phyloP scores from a whole-genome alignment of 129 eudicot genomes.

The Lactuca saligna region DNA sequence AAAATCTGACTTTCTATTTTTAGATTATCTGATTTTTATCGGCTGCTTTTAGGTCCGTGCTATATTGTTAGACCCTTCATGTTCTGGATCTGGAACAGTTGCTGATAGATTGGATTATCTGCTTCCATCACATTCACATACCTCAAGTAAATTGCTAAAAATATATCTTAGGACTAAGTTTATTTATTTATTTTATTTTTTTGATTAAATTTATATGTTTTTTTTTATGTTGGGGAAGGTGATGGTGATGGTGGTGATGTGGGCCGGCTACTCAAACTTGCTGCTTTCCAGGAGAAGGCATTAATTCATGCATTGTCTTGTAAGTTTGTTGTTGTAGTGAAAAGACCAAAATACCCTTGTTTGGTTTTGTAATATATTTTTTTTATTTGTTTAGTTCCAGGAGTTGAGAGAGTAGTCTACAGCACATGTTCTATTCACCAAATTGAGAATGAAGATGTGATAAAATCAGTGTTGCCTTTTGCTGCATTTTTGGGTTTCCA shows the following conservation, averaged over 20 bases:
- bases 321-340: conserved; percentile 37
- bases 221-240: conserved; percentile 35
- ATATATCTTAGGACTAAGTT: not conserved
- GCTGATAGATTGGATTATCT: conserved; percentile 86
- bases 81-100: conserved; percentile 97
- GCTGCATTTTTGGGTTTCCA: conserved; percentile 73
- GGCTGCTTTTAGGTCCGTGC: conserved; percentile 62
- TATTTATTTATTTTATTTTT: not conserved
- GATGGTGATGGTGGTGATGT: conserved; percentile 39
- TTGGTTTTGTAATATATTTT: not conserved
- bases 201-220: not conserved
- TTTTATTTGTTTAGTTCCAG: conserved; percentile 53
- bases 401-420: conserved; percentile 84
- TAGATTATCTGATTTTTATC: not conserved
- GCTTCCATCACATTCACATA: conserved; percentile 86
- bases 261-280: conserved; percentile 64
- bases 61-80: conserved; percentile 90
- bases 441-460: conserved; percentile 91
- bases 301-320: conserved; percentile 83
- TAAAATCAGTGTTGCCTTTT: conserved; percentile 60
- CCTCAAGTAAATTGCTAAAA: conserved; percentile 42
- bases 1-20: conserved; percentile 5
- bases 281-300: conserved; percentile 85
- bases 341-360: not conserved
- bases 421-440: conserved; percentile 94